phyloP scores from a whole-genome alignment of 345 rosid genomes.

The Bruguiera gymnorhiza region DNA sequence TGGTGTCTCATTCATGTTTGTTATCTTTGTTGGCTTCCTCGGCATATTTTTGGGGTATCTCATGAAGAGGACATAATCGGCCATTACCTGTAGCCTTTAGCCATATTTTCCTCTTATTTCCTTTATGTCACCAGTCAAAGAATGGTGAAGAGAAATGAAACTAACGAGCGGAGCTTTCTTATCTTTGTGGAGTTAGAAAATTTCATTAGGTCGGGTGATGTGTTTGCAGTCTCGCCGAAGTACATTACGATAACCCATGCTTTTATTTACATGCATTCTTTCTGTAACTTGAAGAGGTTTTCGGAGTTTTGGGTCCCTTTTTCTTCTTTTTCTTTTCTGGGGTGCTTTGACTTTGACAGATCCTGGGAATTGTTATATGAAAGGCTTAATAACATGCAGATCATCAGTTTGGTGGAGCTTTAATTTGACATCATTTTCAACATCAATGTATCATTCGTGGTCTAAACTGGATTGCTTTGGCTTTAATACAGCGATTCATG shows the following conservation, averaged over 20 bases:
- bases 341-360: background rate
- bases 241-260: background rate
- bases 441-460: too few species aligned
- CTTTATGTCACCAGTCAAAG: conserved; percentile 27
- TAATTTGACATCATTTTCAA: too few species aligned
- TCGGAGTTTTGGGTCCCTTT: background rate
- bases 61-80: conserved; percentile 50
- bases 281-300: conserved; percentile 29
- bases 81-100: background rate
- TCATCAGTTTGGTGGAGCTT: too few species aligned
- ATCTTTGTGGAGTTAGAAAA: conserved; percentile 33
- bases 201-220: conserved; percentile 26
- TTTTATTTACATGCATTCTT: conserved; percentile 31
- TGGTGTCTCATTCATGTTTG: conserved; percentile 49
- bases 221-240: conserved; percentile 19
- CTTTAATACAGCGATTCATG: too few species aligned
- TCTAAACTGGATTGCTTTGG: too few species aligned
- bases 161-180: conserved; percentile 14
- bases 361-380: too few species aligned
- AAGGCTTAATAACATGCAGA: too few species aligned
- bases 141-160: conserved; percentile 28
- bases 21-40: conserved; percentile 52
- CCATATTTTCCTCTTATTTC: conserved; percentile 15
- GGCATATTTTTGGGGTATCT: conserved; percentile 63
- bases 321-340: background rate